Evolutionary conservation across 192 early-diverging fungal genomes (phyloP), one percentile per base, ranked within the genome.

Genomic region (Allomyces arbusculus): DNA sequence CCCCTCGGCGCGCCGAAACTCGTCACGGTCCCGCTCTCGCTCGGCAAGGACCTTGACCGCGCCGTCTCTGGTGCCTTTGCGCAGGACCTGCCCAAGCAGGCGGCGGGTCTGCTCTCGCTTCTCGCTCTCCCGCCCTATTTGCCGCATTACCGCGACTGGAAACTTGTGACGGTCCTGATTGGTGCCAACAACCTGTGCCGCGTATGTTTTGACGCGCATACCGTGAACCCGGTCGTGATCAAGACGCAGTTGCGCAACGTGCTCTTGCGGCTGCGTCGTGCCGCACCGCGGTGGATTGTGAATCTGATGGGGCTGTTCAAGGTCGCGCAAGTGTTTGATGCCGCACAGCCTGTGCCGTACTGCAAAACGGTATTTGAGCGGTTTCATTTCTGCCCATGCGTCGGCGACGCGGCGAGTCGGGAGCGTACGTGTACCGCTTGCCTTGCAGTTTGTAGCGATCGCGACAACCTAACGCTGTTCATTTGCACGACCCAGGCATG

Each of bases 151-250:
- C 62, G 78, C 11, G 74, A 74, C 61, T 81, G 80, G 80, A 81
- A 81, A 61, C 10, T 81, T 20, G 72, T 75, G 12, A 81, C 80
- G 3, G 50, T 81, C 61, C 77, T 81, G 64, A 76, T 81, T 62
- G 80, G 80, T 11, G 80, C 80, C 62, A 81, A 81, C 65, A 81
- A 81, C 61, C 68, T 81, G 44, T 81, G 80, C 70, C 69, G 69
- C 0, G 68, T 75, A 16, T 80, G 79, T 16, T 58, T 58, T 3
- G 16, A 14, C 50, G 50, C 12, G 16, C 16, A 58, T n/a, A 3
- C 3, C 50, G 50, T n/a, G 16, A 58, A 58, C 20, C 12, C 50
- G 16, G 20, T n/a, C 50, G 50, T n/a, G 50, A n/a, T 58, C 12
- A n/a, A 20, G 50, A 20, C 12, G 12, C 20, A 14, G 16, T 14